Percentiles rank a stretch among this genome's conserved stretches.
Evolutionary conservation across 2,329 filamentous ascomycete species (phyloP).

Genomic region (Apiospora pterosperma): DNA sequence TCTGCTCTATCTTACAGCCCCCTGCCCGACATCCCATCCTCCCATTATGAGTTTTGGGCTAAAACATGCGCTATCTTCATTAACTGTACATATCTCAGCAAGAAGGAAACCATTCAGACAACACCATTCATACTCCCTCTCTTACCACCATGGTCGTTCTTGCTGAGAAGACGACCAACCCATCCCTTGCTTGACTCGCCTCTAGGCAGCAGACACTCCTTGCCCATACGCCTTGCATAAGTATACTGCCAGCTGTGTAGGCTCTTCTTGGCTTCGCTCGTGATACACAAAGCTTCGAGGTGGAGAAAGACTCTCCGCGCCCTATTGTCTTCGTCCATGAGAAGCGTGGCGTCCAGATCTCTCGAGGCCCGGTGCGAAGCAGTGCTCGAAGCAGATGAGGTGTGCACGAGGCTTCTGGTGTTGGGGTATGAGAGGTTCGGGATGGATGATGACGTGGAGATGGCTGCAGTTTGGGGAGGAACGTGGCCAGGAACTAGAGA

Average conservation of each 20-base stretch:
- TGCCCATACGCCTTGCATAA: constrained; percentile 40
- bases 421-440: constrained; percentile 3
- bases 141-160: not conserved
- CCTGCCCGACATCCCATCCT: not conserved
- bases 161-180: constrained; percentile 23
- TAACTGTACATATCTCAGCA: not conserved
- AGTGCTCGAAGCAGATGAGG: not conserved
- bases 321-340: constrained; percentile 38
- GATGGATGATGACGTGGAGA: not conserved
- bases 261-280: constrained; percentile 43
- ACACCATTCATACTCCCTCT: not conserved
- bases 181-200: constrained; percentile 24
- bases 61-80: not conserved
- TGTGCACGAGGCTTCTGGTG: not conserved
- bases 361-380: not conserved
- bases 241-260: constrained; percentile 46
- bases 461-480: not conserved
- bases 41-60: not conserved
- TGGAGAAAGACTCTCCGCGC: constrained; percentile 41
- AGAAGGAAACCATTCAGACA: not conserved
- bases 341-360: not conserved
- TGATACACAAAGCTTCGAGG: constrained; percentile 45
- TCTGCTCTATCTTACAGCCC: not conserved
- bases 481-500: constrained; percentile 6
- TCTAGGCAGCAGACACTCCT: constrained; percentile 37